Conservation (phyloP, 106 monocot species). For the Dactylorhiza incarnata region DNA sequence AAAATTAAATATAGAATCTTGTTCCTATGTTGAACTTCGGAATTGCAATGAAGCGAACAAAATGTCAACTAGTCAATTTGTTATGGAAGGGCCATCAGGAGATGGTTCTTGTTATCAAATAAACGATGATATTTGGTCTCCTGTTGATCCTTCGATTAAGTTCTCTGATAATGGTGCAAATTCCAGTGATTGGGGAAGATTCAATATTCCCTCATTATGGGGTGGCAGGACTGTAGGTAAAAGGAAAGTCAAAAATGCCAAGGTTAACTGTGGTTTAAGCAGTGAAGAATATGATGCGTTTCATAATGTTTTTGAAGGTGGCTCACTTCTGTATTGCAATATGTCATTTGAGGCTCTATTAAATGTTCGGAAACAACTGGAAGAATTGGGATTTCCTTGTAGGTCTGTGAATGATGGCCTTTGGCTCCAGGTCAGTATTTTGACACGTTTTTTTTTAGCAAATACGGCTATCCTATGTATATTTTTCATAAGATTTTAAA, state of each 20-base stretch:
- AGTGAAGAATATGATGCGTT: constrained; percentile 77
- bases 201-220: constrained; percentile 55
- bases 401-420: constrained; percentile 98
- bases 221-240: constrained; percentile 65
- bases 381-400: constrained; percentile 96
- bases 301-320: constrained; percentile 84
- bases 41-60: constrained; percentile 31
- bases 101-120: constrained; percentile 45
- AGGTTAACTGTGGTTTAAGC: constrained; percentile 28
- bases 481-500: not conserved
- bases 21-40: constrained; percentile 27
- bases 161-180: constrained; percentile 21
- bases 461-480: not conserved
- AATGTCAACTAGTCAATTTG: constrained; percentile 25
- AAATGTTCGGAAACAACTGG: constrained; percentile 82
- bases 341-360: constrained; percentile 96
- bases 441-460: not conserved
- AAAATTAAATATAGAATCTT: constrained; percentile 20
- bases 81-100: constrained; percentile 64
- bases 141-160: constrained; percentile 35
- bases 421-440: constrained; percentile 78
- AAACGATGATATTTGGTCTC: constrained; percentile 46
- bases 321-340: constrained; percentile 88
- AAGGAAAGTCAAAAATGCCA: constrained; percentile 46
- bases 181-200: constrained; percentile 44